A percentile compares a stretch with the other conserved stretches of the same genome.
These are phyloP conservation scores for Mycena maculata DNA, from an alignment of 768 basidiomycete genomes.

Conservation along the genomic window DNA sequence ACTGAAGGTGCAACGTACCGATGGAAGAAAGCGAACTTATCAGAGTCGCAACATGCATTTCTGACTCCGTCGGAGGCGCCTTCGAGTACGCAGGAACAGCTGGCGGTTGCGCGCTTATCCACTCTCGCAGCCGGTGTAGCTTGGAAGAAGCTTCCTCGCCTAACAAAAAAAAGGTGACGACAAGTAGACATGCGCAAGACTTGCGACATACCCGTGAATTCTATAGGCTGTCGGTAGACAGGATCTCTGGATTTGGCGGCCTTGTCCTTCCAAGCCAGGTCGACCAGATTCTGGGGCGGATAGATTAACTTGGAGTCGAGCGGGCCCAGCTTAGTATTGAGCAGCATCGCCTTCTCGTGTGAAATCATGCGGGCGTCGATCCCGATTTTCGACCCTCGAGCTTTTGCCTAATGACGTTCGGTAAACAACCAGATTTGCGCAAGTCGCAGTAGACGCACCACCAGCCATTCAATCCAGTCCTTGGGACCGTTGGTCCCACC, in stretches of 20 bases:
- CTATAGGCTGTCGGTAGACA: conserved; percentile 74
- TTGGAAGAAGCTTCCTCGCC: conserved; percentile 77
- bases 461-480: conserved; percentile 86
- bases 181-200: neutral
- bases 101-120: conserved; percentile 73
- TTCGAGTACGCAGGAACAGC: conserved; percentile 73
- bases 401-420: conserved; percentile 45
- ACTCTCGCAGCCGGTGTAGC: conserved; percentile 74
- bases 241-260: conserved; percentile 74
- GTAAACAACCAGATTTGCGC: conserved; percentile 4
- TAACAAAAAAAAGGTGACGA: conserved; percentile 31
- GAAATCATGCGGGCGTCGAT: conserved; percentile 89
- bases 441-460: conserved; percentile 53
- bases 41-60: conserved; percentile 75
- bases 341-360: conserved; percentile 71
- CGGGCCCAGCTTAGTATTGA: conserved; percentile 66
- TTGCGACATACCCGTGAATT: conserved; percentile 67
- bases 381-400: conserved; percentile 69
- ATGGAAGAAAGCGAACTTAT: conserved; percentile 78
- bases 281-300: conserved; percentile 86
- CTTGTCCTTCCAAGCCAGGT: conserved; percentile 84
- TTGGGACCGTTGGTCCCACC: conserved; percentile 65
- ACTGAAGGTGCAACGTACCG: conserved; percentile 51
- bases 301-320: conserved; percentile 77
- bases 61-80: conserved; percentile 65